Evolutionary conservation across 345 rosid genomes (phyloP).

Genomic region (Litchi chinensis): DNA sequence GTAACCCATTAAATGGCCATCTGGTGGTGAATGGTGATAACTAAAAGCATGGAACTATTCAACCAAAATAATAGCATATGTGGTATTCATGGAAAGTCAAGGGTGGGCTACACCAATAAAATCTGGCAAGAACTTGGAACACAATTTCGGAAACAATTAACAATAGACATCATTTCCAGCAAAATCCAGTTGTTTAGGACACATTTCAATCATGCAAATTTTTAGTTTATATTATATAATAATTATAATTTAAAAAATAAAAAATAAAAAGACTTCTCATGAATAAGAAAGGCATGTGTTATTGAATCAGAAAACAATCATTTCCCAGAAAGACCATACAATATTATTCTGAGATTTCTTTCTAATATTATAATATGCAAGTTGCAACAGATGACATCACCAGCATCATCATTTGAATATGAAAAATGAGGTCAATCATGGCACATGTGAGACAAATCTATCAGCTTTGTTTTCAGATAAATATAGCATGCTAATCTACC

Average conservation of each 20-base stretch:
- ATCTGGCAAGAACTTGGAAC: background rate
- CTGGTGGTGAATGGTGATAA: no score
- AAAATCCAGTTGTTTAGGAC: background rate
- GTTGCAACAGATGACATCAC: background rate
- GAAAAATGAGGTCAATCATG: background rate
- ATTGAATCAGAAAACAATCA: background rate
- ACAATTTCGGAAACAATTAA: background rate
- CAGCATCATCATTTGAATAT: background rate
- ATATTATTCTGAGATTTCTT: background rate
- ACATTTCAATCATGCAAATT: slow-evolving; percentile 2
- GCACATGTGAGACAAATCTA: background rate
- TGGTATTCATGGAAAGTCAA: slow-evolving; percentile 3
- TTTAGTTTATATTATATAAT: no score
- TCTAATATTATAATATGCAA: background rate
- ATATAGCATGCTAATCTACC: background rate
- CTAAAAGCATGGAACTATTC: background rate
- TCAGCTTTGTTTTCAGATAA: background rate
- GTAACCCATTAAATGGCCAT: no score
- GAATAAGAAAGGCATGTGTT: background rate
- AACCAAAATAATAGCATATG: background rate
- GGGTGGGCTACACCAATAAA: slow-evolving; percentile 6
- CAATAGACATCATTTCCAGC: background rate
- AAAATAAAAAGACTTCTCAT: background rate
- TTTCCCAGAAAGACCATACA: background rate
- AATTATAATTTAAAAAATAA: no score